Base-by-base conservation (phyloP, 805 yeast species). In the Candida ortonii region DNA sequence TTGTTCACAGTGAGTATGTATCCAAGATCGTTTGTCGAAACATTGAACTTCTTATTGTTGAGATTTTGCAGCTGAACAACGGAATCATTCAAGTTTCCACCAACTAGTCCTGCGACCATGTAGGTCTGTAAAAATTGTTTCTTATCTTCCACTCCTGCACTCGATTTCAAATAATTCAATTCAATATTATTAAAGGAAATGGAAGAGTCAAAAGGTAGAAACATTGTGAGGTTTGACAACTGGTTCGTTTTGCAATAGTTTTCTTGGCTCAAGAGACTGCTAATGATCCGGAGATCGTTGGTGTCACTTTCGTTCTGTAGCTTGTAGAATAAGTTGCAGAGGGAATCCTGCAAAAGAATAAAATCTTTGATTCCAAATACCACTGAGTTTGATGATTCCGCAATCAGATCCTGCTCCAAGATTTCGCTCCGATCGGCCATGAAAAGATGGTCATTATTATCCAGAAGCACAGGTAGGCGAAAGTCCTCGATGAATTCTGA, bases 281-380 rank as follows among this genome's bases (percentile, higher is more conserved):
- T 47, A 20, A 60, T 44, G 8, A 20, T 30, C 15, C 38, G 43
- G 21, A 49, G 44, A 7, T 36, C 23, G 16, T 44, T 39, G 11
- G 41, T 34, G 8, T 47, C 45, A 1, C 55, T 31, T 16, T 47
- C 38, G 11, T 33, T 33, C 7, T 38, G 27, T 4, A 41, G 34
- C n/a, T 43, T 17, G 12, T 32, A 19, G 7, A 76, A 40, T 8
- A 68, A 48, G 3, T 64, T 64, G 29, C 62, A 49, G 66, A 68
- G 13, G 64, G 42, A 17, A 52, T 39, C 30, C 61, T 61, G 49
- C 59, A 60, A 20, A 48, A 66, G 62, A 1, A 82, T 43, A 8
- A 71, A 47, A 12, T 60, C 47, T 36, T 74, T 76, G 2, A 83
- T 65, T 1, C 84, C 87, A 39, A 83, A 86, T 9, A 86, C 74